phyloP scores from a whole-genome alignment of 2,329 filamentous ascomycete species.

The Aureobasidium sp. region DNA sequence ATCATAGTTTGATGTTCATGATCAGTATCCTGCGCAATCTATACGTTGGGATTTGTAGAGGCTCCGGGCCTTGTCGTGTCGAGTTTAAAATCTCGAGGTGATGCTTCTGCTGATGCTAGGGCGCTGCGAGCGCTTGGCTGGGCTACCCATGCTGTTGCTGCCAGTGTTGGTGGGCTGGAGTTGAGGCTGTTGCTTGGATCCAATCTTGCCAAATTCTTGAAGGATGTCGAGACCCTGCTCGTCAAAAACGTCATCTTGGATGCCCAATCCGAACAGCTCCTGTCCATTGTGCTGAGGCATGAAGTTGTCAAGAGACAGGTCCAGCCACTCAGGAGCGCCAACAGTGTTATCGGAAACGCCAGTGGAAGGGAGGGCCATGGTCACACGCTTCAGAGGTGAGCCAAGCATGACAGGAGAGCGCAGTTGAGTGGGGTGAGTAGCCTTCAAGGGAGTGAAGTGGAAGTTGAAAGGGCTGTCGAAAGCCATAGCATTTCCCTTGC shows the following conservation, averaged over 20 bases:
- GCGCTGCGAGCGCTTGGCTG: constrained; percentile 13
- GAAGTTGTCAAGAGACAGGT: constrained; percentile 19
- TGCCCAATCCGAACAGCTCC: constrained; percentile 46
- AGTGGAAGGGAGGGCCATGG: constrained; percentile 11
- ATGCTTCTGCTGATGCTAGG: constrained; percentile 15
- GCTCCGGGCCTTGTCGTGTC: not conserved
- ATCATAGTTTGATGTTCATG: constrained; percentile 8
- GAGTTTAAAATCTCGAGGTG: constrained; percentile 14
- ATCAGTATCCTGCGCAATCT: constrained; percentile 3
- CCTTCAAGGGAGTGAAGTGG: constrained; percentile 23
- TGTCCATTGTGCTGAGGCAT: constrained; percentile 31
- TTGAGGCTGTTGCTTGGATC: constrained; percentile 25
- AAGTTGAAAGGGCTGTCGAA: constrained; percentile 20
- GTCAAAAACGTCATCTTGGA: constrained; percentile 51
- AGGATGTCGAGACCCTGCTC: constrained; percentile 60
- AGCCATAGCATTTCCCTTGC: constrained; percentile 18
- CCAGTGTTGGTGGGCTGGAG: not conserved
- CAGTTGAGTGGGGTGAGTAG: constrained; percentile 15
- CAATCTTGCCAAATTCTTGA: constrained; percentile 69
- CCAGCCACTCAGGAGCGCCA: constrained; percentile 15
- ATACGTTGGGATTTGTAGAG: not conserved
- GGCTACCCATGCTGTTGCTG: constrained; percentile 12
- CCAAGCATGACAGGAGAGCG: constrained; percentile 22
- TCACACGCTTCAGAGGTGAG: constrained; percentile 25
- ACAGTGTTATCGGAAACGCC: not conserved